These are phyloP conservation scores for Botryotinia globosa DNA, from an alignment of 2,329 filamentous ascomycete genomes.

Conservation along the genomic window DNA sequence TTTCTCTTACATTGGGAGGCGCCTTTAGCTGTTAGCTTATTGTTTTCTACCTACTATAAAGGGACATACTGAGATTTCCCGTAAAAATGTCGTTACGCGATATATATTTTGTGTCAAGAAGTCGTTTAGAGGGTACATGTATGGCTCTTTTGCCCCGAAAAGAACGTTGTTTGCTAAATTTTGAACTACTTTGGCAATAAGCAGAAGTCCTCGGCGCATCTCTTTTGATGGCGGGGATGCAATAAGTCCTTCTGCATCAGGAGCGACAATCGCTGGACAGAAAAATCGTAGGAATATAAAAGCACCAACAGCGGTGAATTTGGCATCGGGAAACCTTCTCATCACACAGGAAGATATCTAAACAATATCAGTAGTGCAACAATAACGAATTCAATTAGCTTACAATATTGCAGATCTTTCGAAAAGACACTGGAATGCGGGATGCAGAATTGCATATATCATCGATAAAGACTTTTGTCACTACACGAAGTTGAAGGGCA, in stretches of 20 bases:
- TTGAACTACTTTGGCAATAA: conserved; percentile 70
- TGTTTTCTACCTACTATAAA: neutral
- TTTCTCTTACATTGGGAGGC: conserved; percentile 48
- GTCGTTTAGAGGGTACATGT: conserved; percentile 69
- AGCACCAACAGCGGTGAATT: conserved; percentile 68
- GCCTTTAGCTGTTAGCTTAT: conserved; percentile 40
- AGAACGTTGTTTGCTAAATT: conserved; percentile 70
- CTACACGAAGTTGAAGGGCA: conserved; percentile 61
- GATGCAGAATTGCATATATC: conserved; percentile 63
- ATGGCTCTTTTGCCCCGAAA: conserved; percentile 69
- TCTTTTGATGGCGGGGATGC: conserved; percentile 60
- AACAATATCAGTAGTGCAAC: neutral
- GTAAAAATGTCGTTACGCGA: conserved; percentile 62
- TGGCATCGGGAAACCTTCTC: conserved; percentile 63
- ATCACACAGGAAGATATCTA: conserved; percentile 63
- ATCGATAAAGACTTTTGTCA: conserved; percentile 69
- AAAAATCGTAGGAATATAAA: conserved; percentile 72
- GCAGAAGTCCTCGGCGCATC: conserved; percentile 63
- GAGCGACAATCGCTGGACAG: conserved; percentile 68
- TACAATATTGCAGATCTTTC: conserved; percentile 65
- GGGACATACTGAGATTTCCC: conserved; percentile 60
- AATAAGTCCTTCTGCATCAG: conserved; percentile 65
- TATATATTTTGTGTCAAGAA: conserved; percentile 69
- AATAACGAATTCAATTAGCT: conserved; percentile 36
- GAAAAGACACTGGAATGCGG: conserved; percentile 61